Percentiles rank a stretch among this genome's conserved stretches.
Conservation (phyloP, 1,284 basidiomycete species). For the Moniliella sp. region DNA sequence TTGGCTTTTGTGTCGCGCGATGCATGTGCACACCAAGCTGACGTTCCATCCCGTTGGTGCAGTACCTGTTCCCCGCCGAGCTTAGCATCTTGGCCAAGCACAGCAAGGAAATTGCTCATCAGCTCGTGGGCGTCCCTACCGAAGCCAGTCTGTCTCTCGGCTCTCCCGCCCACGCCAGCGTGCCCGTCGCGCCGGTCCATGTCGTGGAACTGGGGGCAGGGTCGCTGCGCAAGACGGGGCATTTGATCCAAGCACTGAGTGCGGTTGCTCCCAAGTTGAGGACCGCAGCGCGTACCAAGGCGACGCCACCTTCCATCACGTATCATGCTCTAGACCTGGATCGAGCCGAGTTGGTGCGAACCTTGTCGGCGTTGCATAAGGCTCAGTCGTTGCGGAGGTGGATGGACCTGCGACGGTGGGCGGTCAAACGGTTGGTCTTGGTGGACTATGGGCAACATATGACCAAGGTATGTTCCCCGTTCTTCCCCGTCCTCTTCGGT, state of each 20-base stretch:
- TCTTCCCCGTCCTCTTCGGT: too few species aligned
- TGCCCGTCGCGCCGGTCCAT: constrained; percentile 3
- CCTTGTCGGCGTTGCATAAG: constrained; percentile 46
- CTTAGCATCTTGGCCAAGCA: constrained; percentile 38
- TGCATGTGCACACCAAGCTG: neutral
- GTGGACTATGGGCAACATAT: constrained; percentile 69
- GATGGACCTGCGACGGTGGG: constrained; percentile 10
- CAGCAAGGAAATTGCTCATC: constrained; percentile 37
- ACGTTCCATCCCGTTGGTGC: constrained; percentile 40
- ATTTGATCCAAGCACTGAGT: constrained; percentile 55
- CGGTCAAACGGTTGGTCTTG: constrained; percentile 17
- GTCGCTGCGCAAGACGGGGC: constrained; percentile 45
- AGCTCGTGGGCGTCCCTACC: constrained; percentile 35
- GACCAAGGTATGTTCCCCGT: too few species aligned
- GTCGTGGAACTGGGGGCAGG: constrained; percentile 35
- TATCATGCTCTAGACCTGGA: constrained; percentile 90
- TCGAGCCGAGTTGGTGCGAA: constrained; percentile 59
- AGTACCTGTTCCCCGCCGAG: constrained; percentile 57
- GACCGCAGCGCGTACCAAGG: constrained; percentile 5
- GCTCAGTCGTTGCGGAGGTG: too few species aligned
- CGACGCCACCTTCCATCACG: constrained; percentile 44
- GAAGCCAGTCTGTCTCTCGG: constrained; percentile 1
- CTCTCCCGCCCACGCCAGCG: neutral
- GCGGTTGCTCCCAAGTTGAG: constrained; percentile 14
- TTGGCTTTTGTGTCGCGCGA: neutral